A percentile compares a stretch with the other conserved stretches of the same genome.
Conservation (phyloP, 345 rosid genomes). For the Salix koriyanagi region DNA sequence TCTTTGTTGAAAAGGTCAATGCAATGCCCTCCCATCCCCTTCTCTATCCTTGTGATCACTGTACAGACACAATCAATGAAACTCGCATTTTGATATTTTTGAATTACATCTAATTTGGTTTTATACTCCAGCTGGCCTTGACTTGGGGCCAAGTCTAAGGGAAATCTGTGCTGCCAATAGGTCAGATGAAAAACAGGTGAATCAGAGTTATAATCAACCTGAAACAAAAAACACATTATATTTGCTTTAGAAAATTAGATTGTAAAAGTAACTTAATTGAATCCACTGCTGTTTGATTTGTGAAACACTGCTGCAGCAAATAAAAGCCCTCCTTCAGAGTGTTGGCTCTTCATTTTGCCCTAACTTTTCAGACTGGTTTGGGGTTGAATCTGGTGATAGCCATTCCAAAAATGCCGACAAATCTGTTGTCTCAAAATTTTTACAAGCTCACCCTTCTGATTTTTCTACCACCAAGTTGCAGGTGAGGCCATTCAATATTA, state of each 20-base stretch:
- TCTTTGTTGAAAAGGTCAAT: neutral
- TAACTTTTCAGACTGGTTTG: conserved; percentile 71
- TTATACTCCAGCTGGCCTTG: conserved; percentile 55
- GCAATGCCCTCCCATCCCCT: neutral
- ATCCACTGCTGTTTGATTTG: conserved; percentile 6
- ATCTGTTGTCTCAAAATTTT: conserved; percentile 72
- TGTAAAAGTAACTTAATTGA: neutral
- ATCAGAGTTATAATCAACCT: conserved; percentile 8
- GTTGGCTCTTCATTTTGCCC: conserved; percentile 83
- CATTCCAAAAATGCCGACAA: conserved; percentile 73
- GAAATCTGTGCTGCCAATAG: conserved; percentile 85
- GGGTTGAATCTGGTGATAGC: conserved; percentile 42
- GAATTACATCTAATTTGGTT: conserved; percentile 8
- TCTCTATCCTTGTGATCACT: neutral
- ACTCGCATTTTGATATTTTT: neutral
- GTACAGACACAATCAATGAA: neutral
- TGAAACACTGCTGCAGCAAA: conserved; percentile 60
- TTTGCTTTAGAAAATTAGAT: neutral
- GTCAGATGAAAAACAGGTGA: conserved; percentile 89
- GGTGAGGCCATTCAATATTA: conserved; percentile 34
- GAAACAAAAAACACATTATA: neutral
- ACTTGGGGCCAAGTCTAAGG: conserved; percentile 77
- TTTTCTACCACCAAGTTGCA: conserved; percentile 75
- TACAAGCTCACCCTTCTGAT: conserved; percentile 84
- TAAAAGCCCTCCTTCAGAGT: conserved; percentile 67